phyloP scores from a whole-genome alignment of 441 rosid species.

The Croton laevigatus region DNA sequence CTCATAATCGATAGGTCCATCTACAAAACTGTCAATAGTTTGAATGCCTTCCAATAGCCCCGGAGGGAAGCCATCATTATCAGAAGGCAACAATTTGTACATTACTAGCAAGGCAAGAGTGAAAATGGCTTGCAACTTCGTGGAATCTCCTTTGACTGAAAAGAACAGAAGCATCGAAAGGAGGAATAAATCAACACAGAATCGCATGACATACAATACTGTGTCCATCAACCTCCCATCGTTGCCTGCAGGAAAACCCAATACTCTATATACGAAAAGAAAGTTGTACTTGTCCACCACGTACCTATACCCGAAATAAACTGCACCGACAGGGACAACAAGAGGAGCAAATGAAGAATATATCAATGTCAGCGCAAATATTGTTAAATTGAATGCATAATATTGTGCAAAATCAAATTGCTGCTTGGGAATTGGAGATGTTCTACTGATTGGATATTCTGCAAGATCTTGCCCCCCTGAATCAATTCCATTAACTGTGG shows the following conservation, averaged over 20 bases:
- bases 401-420: constrained; percentile 94
- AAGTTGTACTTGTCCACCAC: constrained; percentile 96
- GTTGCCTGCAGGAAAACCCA: constrained; percentile 93
- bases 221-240: constrained; percentile 98
- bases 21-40: constrained; percentile 68
- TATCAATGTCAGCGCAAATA: constrained; percentile 89
- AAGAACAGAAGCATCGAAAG: constrained; percentile 84
- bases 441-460: constrained; percentile 73
- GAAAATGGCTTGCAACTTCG: constrained; percentile 93
- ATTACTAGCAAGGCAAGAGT: constrained; percentile 78
- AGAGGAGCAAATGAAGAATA: constrained; percentile 90
- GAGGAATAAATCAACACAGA: constrained; percentile 81
- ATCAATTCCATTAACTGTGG: constrained; percentile 43
- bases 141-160: constrained; percentile 86
- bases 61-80: constrained; percentile 56
- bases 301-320: constrained; percentile 91
- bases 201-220: constrained; percentile 72
- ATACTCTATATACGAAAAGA: constrained; percentile 84
- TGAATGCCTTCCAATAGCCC: constrained; percentile 70
- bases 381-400: constrained; percentile 90
- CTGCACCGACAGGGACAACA: constrained; percentile 87
- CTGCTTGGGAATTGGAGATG: constrained; percentile 91
- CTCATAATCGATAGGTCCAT: constrained; percentile 86
- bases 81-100: constrained; percentile 83
- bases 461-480: constrained; percentile 68